Base-by-base conservation (phyloP, 305 asterid species). In the Fraxinus latifolia region DNA sequence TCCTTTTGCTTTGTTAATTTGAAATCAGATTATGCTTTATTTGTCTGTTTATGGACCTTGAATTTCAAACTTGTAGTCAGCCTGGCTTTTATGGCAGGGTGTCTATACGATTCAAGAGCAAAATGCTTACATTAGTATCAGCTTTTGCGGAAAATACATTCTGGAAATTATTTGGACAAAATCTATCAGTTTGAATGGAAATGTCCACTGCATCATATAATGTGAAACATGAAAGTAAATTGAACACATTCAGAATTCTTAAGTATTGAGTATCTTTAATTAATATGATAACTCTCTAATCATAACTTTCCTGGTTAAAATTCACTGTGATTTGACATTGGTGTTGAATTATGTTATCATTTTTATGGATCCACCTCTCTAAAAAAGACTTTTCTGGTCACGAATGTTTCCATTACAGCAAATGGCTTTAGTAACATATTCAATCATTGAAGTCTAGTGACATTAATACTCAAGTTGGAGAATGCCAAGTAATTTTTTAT, bases 1-100 rank as follows among this genome's bases (percentile, higher is more conserved):
- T 75, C 29, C 17, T 76, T 71, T 76, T 62, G 55, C 73, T 72
- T 27, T 79, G 78, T 67, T 67, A 76, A 79, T 85, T 79, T 37
- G 67, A 70, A 31, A 73, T 19, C 17, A 74, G 74, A 80, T 74
- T 79, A 58, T 60, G 76, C 29, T 39, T 83, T 79, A 47, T 47
- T 62, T 70, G 37, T 65, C 71, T 72, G 76, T 81, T 36, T 81
- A 74, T 82, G 23, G 53, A 68, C 79, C 53, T 68, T 58, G 67
- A 60, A 15, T 78, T 86, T 83, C 27, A n/a, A 53, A 6, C 36
- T 31, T 50, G 8, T 78, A 8, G 76, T 79, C 23, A 44, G 74
- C 19, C 32, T 17, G 47, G 39, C 23, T 79, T 67, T 42, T 47
- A 39, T 50, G 23, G 0, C 72, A 12, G 17, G 60, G 76, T 32